Conservation (phyloP, 2,329 filamentous ascomycete genomes). For the Aphanoascus verrucosus region DNA sequence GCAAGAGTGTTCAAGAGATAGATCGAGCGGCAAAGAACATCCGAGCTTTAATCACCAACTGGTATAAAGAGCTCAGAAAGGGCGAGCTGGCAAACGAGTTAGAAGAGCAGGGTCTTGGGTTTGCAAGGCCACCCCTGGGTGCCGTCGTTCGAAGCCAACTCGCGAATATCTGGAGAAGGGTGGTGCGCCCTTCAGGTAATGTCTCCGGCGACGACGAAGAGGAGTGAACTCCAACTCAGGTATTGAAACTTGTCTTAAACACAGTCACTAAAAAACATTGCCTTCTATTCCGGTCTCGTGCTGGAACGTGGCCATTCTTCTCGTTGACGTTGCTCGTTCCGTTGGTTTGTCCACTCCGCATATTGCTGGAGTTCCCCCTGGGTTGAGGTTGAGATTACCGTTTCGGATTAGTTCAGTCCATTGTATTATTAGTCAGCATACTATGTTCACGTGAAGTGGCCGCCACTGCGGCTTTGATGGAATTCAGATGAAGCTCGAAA, state of each 20-base stretch:
- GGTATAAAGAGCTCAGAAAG: slow-evolving; percentile 5
- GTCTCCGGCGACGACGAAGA: neutral
- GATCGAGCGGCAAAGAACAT: slow-evolving; percentile 2
- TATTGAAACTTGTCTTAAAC: no score
- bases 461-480: neutral
- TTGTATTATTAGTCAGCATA: neutral
- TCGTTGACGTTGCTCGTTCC: no score
- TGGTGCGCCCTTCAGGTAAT: neutral
- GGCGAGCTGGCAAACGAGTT: neutral
- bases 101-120: neutral
- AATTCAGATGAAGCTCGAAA: neutral
- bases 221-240: neutral
- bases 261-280: no score
- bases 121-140: neutral
- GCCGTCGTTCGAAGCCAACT: neutral
- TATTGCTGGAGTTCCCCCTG: no score
- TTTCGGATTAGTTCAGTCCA: neutral
- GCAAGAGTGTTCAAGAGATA: neutral
- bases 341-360: no score
- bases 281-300: no score
- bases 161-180: neutral
- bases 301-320: no score
- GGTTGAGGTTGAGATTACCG: neutral
- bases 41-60: slow-evolving; percentile 1
- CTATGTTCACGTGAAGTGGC: neutral